A percentile compares a stretch with the other conserved stretches of the same genome.
phyloP scores from a whole-genome alignment of 225 moss, liverwort and hornwort species.

The Physcomitrium patens region DNA sequence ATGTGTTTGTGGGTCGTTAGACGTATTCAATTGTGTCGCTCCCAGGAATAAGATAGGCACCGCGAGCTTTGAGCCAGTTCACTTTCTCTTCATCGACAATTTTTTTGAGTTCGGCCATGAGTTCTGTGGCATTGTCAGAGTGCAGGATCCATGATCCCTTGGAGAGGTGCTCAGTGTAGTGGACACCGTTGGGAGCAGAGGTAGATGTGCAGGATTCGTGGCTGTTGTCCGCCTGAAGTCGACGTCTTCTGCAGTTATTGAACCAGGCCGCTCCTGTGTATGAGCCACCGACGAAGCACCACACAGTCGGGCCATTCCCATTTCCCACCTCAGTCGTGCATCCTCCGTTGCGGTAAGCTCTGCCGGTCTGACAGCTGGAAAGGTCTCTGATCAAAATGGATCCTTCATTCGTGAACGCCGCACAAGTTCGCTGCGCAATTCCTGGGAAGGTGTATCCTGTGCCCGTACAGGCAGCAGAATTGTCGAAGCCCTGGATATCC shows the following conservation, averaged over 20 bases:
- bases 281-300: constrained; percentile 11
- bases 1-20: neutral
- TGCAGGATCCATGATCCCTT: constrained; percentile 9
- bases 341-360: neutral
- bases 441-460: neutral
- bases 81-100: constrained; percentile 2
- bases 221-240: neutral
- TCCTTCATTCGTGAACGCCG: neutral
- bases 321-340: constrained; percentile 1
- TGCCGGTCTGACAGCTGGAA: neutral
- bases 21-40: neutral
- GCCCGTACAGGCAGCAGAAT: neutral
- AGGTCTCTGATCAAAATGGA: constrained; percentile 13
- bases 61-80: constrained; percentile 4
- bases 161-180: neutral
- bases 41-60: neutral
- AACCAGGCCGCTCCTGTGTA: constrained; percentile 1
- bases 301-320: neutral
- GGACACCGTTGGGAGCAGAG: neutral
- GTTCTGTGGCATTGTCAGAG: neutral
- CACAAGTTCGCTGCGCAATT: neutral
- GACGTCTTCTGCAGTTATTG: neutral
- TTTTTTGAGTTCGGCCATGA: neutral
- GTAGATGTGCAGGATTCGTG: neutral
- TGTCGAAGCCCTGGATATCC: neutral